Conservation (phyloP, 108 stramenopile genomes). For the Nitzschia sp. region DNA sequence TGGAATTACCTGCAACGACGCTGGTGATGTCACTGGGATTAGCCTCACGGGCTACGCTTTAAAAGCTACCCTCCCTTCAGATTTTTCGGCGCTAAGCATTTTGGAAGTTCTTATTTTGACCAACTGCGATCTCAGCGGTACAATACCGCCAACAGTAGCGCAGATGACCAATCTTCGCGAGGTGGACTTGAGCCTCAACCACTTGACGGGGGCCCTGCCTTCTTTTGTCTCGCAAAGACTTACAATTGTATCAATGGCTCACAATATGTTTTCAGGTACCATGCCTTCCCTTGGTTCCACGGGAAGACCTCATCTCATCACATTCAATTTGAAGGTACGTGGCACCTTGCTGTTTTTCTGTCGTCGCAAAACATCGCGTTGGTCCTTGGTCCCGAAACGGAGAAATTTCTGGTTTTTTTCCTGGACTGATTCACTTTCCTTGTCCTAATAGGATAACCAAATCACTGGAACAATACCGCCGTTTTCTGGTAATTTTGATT, state of each 20-base stretch:
- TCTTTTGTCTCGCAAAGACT: slow-evolving; percentile 24
- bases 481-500: neutral
- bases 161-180: neutral
- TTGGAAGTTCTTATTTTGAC: slow-evolving; percentile 15
- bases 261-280: slow-evolving; percentile 5
- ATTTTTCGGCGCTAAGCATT: neutral
- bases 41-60: slow-evolving; percentile 35
- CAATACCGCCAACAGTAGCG: slow-evolving; percentile 8
- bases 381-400: too few species aligned
- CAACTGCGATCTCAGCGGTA: slow-evolving; percentile 13
- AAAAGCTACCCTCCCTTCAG: slow-evolving; percentile 37
- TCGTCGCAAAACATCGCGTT: neutral
- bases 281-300: neutral
- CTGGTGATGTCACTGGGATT: slow-evolving; percentile 38
- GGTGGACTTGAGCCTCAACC: slow-evolving; percentile 21
- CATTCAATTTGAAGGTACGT: neutral
- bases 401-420: too few species aligned
- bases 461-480: slow-evolving; percentile 1
- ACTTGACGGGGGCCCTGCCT: slow-evolving; percentile 24
- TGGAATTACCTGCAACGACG: slow-evolving; percentile 48
- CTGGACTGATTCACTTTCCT: neutral
- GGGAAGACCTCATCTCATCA: neutral
- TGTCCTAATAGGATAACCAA: neutral
- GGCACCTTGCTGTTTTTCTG: neutral
- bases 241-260: neutral